These are phyloP conservation scores for Sistotremastrum suecicum DNA, from an alignment of 768 basidiomycete species.

Conservation along the genomic window DNA sequence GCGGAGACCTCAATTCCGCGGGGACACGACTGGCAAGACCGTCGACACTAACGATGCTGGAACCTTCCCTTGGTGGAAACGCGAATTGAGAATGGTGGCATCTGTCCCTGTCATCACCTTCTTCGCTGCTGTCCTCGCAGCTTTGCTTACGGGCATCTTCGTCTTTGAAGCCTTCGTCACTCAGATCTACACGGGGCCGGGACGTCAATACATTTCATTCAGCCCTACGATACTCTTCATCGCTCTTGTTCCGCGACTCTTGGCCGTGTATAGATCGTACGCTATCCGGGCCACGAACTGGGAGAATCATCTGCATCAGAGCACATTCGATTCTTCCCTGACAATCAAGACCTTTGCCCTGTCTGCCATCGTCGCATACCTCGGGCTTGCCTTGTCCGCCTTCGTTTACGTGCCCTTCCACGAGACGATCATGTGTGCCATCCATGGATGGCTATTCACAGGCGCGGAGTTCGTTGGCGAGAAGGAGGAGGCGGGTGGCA, in stretches of 20 bases:
- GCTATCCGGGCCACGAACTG: slow-evolving; percentile 63
- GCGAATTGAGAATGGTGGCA: slow-evolving; percentile 52
- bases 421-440: slow-evolving; percentile 57
- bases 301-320: slow-evolving; percentile 85
- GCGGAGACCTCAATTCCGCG: slow-evolving; percentile 43
- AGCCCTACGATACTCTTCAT: slow-evolving; percentile 76
- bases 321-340: slow-evolving; percentile 61
- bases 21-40: slow-evolving; percentile 16
- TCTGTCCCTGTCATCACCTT: slow-evolving; percentile 59
- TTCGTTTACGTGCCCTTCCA: slow-evolving; percentile 95
- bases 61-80: slow-evolving; percentile 52
- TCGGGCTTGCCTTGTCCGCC: slow-evolving; percentile 83
- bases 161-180: slow-evolving; percentile 85
- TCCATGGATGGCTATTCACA: slow-evolving; percentile 20
- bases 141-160: slow-evolving; percentile 69
- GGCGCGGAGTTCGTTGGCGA: slow-evolving; percentile 18
- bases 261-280: slow-evolving; percentile 54
- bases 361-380: slow-evolving; percentile 79
- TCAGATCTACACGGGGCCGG: slow-evolving; percentile 78
- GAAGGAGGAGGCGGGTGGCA: slow-evolving; percentile 14
- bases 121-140: slow-evolving; percentile 56
- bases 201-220: slow-evolving; percentile 59
- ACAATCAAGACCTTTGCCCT: slow-evolving; percentile 87
- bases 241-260: slow-evolving; percentile 64
- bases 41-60: slow-evolving; percentile 9